Evolutionary conservation across 768 basidiomycete genomes (phyloP), one percentile per base, ranked within the genome.

Genomic region (Leucogyrophana mollusca): DNA sequence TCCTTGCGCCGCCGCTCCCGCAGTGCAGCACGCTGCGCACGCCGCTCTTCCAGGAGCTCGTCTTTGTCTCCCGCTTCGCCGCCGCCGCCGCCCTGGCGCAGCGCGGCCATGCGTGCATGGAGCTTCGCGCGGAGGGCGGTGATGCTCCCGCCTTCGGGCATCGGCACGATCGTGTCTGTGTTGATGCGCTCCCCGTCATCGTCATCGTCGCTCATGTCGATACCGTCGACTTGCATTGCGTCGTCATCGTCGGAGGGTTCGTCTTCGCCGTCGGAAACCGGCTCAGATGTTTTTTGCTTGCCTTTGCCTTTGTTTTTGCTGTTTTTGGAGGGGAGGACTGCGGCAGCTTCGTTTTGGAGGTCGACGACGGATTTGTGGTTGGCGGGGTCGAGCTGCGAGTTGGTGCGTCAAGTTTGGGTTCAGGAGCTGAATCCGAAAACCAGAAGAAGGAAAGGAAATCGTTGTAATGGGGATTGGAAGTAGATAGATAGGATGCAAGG

Each of bases 341-440:
- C 37, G 3, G 60, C 62, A 4, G 70, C 70, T 57, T 84, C 85
- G 46, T 77, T 76, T 60, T 89, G 83, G 24, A 91, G 73, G 48
- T 96, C 90, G 21, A 90, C 7, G 36, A 83, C 67, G 9, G 81
- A 80, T 58, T 90, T 90, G 59, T 94, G 77, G 68, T 95, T 94
- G 5, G 83, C 85, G 1, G 95, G 95, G 65, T 98, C 93, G 56
- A 96, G 87, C 94, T 98, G 53, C 20, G 32, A 34, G n/a, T n/a
- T n/a, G n/a, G n/a, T n/a, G n/a, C n/a, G n/a, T n/a, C n/a, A n/a
- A n/a, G n/a, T n/a, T n/a, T n/a, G n/a, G n/a, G n/a, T n/a, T n/a
- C n/a, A 17, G 40, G 4, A 22, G 14, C n/a, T 33, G 25, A 21
- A 16, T 23, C 13, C 4, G 13, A 25, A 17, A 43, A 16, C 27